Evolutionary conservation across 108 stramenopile species (phyloP).

Genomic region (Schizochytrium sp.): DNA sequence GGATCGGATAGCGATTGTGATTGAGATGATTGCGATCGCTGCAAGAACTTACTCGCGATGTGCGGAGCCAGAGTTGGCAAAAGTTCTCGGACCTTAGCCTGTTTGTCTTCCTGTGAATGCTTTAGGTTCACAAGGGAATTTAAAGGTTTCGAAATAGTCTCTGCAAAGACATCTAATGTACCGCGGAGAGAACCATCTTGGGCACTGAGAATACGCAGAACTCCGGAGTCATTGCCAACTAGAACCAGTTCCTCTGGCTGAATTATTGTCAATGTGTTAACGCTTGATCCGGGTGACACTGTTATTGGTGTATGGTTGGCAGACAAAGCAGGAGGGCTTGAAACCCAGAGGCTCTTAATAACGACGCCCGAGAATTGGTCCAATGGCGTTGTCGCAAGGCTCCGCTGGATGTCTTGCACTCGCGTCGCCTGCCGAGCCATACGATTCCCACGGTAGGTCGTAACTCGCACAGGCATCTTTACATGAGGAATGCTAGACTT

Average conservation of each 20-base stretch:
- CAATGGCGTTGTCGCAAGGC: neutral
- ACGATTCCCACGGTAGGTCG: neutral
- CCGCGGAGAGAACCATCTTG: neutral
- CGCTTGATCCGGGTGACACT: neutral
- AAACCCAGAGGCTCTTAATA: neutral
- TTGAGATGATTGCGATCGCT: no score
- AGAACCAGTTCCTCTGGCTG: neutral
- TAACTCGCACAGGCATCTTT: neutral
- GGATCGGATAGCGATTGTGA: no score
- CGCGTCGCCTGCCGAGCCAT: slow-evolving; percentile 24
- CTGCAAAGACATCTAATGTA: neutral
- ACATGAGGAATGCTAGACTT: neutral
- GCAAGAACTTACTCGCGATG: no score
- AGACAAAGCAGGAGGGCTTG: neutral
- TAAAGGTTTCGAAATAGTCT: neutral
- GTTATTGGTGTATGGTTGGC: neutral
- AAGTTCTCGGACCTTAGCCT: neutral
- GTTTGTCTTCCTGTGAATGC: slow-evolving; percentile 1
- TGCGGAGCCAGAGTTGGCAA: neutral
- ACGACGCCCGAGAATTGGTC: neutral
- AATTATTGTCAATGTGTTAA: neutral
- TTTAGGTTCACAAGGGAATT: neutral
- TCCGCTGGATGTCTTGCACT: neutral
- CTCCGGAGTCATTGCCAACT: neutral
- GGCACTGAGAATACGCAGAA: neutral